Evolutionary conservation across 2,329 filamentous ascomycete species (phyloP), one percentile per base, ranked within the genome.

Genomic region (Xylaria multiplex): DNA sequence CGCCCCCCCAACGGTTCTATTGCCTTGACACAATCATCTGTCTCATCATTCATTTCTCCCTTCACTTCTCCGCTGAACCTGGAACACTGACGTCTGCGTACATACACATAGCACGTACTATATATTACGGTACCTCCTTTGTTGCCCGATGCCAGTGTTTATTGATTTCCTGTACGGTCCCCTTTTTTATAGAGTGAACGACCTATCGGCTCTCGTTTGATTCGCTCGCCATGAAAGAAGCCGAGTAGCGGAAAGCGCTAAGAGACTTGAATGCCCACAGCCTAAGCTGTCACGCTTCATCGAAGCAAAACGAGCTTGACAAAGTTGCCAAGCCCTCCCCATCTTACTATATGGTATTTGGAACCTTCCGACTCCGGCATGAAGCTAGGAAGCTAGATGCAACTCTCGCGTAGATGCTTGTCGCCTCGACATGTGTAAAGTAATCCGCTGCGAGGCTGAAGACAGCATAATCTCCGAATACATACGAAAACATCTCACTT

Each of bases 331-430:
- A 59, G 62, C 48, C 11, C 59, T 40, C 40, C 40, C 37, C 35
- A 56, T 59, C 66, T 66, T 66, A 68, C 62, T 56, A 35, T 49
- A 24, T 60, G 35, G 27, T 49, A 48, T 45, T 60, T 60, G 45
- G 50, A 56, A 63, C 55, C 55, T 68, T 65, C 66, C 55, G 62
- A 60, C 48, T 57, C 56, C 59, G 59, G 63, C 63, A 54, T 59
- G 53, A 43, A 46, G 14, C 43, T 16, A 55, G 50, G 53, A 43
- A 46, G 14, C 43, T 16, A 55, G 50, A 68, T 40, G 66, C 63
- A 66, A n/a, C 54, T 63, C 59, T 68, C 59, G 66, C 59, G 37
- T 63, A 48, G 59, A 37, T 53, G n/a, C 52, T 24, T 46, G 46
- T 57, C 37, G 11, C 35, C 37, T 54, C 13, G 43, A 50, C 6